Evolutionary conservation across 2,329 filamentous ascomycete genomes (phyloP).

Genomic region (Alternaria triticimaculans): DNA sequence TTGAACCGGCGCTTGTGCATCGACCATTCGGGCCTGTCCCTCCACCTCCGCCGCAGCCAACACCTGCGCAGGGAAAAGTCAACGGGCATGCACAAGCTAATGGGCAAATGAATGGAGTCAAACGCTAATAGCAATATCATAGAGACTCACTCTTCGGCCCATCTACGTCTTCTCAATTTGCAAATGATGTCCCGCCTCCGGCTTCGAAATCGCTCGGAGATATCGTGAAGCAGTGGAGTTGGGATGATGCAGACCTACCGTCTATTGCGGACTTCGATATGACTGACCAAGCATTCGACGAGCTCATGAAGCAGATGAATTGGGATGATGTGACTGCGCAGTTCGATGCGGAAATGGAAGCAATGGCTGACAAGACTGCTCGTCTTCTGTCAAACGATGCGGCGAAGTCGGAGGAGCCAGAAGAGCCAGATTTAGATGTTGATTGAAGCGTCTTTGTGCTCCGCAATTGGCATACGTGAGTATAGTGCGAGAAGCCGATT

Average conservation of each 20-base stretch:
- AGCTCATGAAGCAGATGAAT: background rate
- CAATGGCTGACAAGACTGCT: background rate
- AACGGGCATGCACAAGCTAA: constrained; percentile 49
- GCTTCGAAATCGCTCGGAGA: background rate
- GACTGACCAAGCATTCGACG: background rate
- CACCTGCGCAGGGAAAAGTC: constrained; percentile 39
- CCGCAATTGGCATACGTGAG: background rate
- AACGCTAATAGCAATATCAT: constrained; percentile 39
- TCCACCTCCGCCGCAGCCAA: constrained; percentile 46
- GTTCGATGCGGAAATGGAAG: background rate
- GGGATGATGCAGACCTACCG: background rate
- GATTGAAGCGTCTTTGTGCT: background rate
- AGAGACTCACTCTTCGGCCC: constrained; percentile 10
- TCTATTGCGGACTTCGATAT: background rate
- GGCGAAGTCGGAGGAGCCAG: background rate
- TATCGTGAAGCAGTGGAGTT: background rate
- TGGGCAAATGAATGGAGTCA: constrained; percentile 49
- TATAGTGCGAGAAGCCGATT: background rate
- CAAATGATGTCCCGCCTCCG: background rate
- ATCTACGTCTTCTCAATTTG: constrained; percentile 1
- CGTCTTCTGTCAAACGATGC: background rate
- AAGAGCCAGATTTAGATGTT: background rate
- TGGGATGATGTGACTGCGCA: background rate
- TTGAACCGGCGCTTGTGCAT: constrained; percentile 41
- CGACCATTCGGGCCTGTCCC: constrained; percentile 47